Base-by-base conservation (phyloP, 306 rosid species). In the Pachyrhizus erosus region DNA sequence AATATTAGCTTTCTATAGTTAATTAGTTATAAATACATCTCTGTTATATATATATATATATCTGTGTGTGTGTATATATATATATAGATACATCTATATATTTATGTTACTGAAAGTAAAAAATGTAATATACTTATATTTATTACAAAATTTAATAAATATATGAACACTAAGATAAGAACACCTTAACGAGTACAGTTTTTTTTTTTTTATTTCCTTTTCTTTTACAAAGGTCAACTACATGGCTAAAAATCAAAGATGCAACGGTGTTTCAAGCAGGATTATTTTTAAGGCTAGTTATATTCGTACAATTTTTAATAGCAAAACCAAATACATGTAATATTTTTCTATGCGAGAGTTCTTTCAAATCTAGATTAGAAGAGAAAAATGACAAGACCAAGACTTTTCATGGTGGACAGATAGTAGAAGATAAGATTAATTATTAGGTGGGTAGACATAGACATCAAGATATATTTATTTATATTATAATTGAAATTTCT, bases 351-450 rank as follows among this genome's bases (percentile, higher is more conserved):
- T 11, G 15, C 0, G 18, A 60, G 18, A 60, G n/a, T 26, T 60
- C 2, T 27, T 60, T 26, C 11, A 61, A 14, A 29, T 14, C 5
- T 26, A 27, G 2, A 61, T 61, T 26, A 27, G 69, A 61, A 23
- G 58, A 81, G 48, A 43, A 76, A 23, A 33, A 55, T 69, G 37
- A 37, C 76, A 69, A 43, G 77, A 68, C 78, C 34, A 76, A 42
- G 74, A 83, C 79, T 83, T 77, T 43, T 78, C 37, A 26, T 33
- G 45, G 70, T 43, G 15, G 24, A 27, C 48, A 55, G 24, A 40
- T 39, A 62, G 42, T 18, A 18, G 33, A 20, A 62, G n/a, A 62
- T 37, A 64, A 64, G 54, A 65, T 65, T 39, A 26, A 40, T 42
- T 7, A 31, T 46, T 21, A 45, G 40, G 62, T 39, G 60, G 81